Evolutionary conservation across 2,329 filamentous ascomycete species (phyloP), one percentile per base, ranked within the genome.

Genomic region (Epichloe scottii): DNA sequence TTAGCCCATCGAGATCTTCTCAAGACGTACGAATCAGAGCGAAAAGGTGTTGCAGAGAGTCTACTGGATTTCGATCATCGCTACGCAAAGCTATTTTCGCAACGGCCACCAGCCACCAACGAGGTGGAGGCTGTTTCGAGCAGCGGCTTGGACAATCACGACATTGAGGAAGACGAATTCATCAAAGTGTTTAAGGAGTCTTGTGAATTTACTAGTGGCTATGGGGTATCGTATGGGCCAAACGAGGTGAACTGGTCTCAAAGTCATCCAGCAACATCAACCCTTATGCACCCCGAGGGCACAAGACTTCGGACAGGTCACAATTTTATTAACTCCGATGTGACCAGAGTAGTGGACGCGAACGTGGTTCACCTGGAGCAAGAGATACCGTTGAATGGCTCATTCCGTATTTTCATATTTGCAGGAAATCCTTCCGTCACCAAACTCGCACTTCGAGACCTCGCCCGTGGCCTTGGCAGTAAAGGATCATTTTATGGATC

Each of bases 291-390:
- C 52, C 78, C 84, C 2, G 67, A 77, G 40, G 75, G 79, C 34
- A 81, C 77, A 35, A 85, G 79, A 54, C 74, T 93, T 54, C 77
- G 78, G 8, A 80, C 87, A 0, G 90, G 90, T 23, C 81, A 86
- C 39, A 79, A 90, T 38, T 78, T 95, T 60, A 81, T 79, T 46
- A 88, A 87, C 51, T 78, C 87, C 19, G 84, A 88, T 55, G 90
- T 95, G 11, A 95, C 89, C 1, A 80, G 90, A 46, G 86, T 95
- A 21, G 82, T 85, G 1, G 90, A 96, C 63, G 86, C 89, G 63
- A 95, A 95, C 66, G 82, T 88, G 5, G 89, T 95, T 1, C 87
- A 94, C 60, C 76, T 95, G 10, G 90, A 95, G 68, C 89, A 95
- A 67, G 87, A 94, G 62, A 78, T 95, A 34, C 89, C 89, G 0